Evolutionary conservation across 2,329 filamentous ascomycete genomes (phyloP).

Genomic region (Aureobasidium subglaciale): DNA sequence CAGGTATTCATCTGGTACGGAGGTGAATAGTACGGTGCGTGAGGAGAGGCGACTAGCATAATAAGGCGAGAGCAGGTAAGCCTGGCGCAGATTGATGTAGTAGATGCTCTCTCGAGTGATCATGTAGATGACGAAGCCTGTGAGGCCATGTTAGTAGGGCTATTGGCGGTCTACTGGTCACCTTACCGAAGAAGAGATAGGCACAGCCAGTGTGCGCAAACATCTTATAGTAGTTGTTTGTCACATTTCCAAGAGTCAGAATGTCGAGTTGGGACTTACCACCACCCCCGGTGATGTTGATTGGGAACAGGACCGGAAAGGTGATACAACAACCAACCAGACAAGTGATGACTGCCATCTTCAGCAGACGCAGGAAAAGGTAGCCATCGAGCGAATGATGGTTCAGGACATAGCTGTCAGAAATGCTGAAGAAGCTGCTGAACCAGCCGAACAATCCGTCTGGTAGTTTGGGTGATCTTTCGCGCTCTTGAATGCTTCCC

Average conservation of each 20-base stretch:
- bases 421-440: constrained; percentile 44
- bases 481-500: constrained; percentile 34
- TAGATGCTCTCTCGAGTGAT: constrained; percentile 83
- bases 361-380: constrained; percentile 81
- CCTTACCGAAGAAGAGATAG: constrained; percentile 69
- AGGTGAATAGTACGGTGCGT: constrained; percentile 80
- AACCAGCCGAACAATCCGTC: constrained; percentile 35
- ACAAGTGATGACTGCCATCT: constrained; percentile 69
- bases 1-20: constrained; percentile 72
- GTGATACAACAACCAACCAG: constrained; percentile 77
- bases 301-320: constrained; percentile 81
- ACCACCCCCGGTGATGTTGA: constrained; percentile 77
- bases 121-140: constrained; percentile 74
- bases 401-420: constrained; percentile 74
- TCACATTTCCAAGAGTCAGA: constrained; percentile 72
- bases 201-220: constrained; percentile 76
- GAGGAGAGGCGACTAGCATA: constrained; percentile 84
- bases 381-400: constrained; percentile 91
- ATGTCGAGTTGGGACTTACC: constrained; percentile 61
- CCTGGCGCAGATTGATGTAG: constrained; percentile 88
- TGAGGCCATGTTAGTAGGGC: constrained; percentile 16
- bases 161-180: background rate
- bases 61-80: constrained; percentile 77
- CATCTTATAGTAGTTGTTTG: constrained; percentile 56
- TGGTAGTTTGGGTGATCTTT: constrained; percentile 34